Base-by-base conservation (phyloP, 371 early-diverging fungal species). In the Apophysomyces sp. region DNA sequence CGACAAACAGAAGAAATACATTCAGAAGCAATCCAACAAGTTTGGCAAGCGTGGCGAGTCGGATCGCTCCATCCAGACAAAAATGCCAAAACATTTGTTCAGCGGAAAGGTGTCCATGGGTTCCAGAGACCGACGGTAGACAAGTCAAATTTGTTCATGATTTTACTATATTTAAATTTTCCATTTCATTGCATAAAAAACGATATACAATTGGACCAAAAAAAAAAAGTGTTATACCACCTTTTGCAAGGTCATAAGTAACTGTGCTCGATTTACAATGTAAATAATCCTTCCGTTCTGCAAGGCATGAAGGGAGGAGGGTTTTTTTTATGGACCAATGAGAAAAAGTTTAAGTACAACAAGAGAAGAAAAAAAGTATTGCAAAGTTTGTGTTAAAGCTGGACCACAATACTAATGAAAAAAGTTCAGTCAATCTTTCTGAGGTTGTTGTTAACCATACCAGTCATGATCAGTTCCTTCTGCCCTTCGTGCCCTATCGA, bases 81-180 rank as follows among this genome's bases (percentile, higher is more conserved):
- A 95, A 86, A 91, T 89, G 92, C 99, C 99, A 60, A 97, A 97
- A 86, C 98, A 99, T 74, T 83, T 99, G 85, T 97, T 96, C 75
- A 79, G 94, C 39, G 95, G 97, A 70, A 98, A 98, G 86, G 85
- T 94, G 61, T 82, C 85, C 57, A 82, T 80, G 61, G 94, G 94
- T 62, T 86, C 88, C 52, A 86, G 85, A 69, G 95, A 95, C 76
- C 86, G 92, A 58, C 90, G 96, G 78, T 96, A 91, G 81, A 39
- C 49, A 11, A 21, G 9, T 44, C 21, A 44, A 21, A 18, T 6
- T 4, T 44, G 9, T 24, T 21, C n/a, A 44, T 8, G 9, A 44
- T 44, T 9, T 44, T 44, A 21, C 49, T 13, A 40, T 44, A 44
- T 44, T 21, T 44, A 44, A 21, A 11, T 44, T 44, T 44, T 21